Conservation (phyloP, 2,329 filamentous ascomycete genomes). For the Trichocomaceae sp. region DNA sequence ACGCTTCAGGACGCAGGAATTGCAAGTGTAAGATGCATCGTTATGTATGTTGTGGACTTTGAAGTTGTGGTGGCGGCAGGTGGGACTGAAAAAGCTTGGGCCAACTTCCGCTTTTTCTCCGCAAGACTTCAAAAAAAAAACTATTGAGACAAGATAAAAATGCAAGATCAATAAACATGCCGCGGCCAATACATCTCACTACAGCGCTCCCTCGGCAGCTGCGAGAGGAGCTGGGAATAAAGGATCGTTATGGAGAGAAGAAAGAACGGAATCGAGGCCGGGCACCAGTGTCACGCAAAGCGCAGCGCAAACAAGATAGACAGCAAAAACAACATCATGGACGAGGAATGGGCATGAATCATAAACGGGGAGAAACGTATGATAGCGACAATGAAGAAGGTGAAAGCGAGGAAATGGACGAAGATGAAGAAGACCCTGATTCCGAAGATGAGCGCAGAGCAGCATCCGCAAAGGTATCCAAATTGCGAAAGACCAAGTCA, state of each 20-base stretch:
- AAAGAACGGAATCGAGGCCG: constrained; percentile 27
- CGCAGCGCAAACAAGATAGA: constrained; percentile 61
- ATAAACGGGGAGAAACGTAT: constrained; percentile 23
- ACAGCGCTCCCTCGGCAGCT: constrained; percentile 36
- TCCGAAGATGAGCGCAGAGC: constrained; percentile 11
- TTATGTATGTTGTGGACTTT: neutral
- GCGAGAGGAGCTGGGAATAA: constrained; percentile 36
- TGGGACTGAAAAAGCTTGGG: constrained; percentile 15
- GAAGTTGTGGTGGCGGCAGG: constrained; percentile 9
- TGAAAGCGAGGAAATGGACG: constrained; percentile 16
- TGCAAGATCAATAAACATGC: constrained; percentile 9
- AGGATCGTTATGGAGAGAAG: constrained; percentile 28
- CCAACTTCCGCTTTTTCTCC: constrained; percentile 12
- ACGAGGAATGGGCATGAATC: constrained; percentile 12
- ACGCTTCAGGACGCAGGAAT: neutral
- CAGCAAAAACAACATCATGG: constrained; percentile 49
- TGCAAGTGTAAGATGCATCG: constrained; percentile 8
- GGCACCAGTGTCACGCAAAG: constrained; percentile 47
- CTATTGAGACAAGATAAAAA: neutral
- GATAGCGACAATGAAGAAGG: constrained; percentile 21
- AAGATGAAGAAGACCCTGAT: neutral
- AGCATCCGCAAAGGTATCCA: neutral
- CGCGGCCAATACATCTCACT: constrained; percentile 34
- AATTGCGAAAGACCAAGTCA: constrained; percentile 1
- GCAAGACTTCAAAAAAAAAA: neutral